Base-by-base conservation (phyloP, 148 eudicot species). In the Simmondsia chinensis region DNA sequence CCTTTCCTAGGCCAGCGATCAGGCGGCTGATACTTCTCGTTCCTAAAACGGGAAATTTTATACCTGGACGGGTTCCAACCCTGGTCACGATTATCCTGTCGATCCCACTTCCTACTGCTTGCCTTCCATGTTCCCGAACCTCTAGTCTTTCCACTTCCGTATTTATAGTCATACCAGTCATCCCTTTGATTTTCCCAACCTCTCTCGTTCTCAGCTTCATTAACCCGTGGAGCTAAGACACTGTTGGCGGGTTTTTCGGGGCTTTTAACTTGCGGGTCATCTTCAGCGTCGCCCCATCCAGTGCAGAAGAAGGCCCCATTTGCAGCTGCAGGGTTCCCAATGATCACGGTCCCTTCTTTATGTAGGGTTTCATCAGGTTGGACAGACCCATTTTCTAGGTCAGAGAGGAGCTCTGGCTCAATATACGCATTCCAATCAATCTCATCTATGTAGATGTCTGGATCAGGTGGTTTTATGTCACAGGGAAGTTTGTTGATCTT, bases 251-350 rank as follows among this genome's bases (percentile, higher is more conserved):
- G n/a, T 50, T 35, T 13, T 33, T 46, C 19, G 6, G 36, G 9
- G 39, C 48, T 37, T n/a, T n/a, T n/a, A n/a, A n/a, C 28, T 15
- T 51, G 43, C 8, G 34, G 47, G 27, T 46, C 61, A 12, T 69
- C 79, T 33, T 66, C 80, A 4, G n/a, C 33, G 12, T 70, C 79
- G 27, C 76, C 81, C 84, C 81, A 77, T 20, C 91, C 91, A 13
- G 52, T 32, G 6, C 68, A 41, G 20, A 58, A 49, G 20, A 35
- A 40, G 12, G 41, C 43, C 26, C 71, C 65, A 32, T 56, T 51
- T 2, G 57, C 47, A n/a, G 63, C 23, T 4, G 61, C 43, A 38
- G 69, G 59, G 48, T 71, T 57, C 23, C 75, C 81, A 16, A 71
- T 41, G 29, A 74, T 56, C 39, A 77, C 69, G 21, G 74, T 78